Percentiles rank a stretch among this genome's conserved stretches.
These are phyloP conservation scores for Ilex aquifolium DNA, from an alignment of 257 asterid species.

Conservation along the genomic window DNA sequence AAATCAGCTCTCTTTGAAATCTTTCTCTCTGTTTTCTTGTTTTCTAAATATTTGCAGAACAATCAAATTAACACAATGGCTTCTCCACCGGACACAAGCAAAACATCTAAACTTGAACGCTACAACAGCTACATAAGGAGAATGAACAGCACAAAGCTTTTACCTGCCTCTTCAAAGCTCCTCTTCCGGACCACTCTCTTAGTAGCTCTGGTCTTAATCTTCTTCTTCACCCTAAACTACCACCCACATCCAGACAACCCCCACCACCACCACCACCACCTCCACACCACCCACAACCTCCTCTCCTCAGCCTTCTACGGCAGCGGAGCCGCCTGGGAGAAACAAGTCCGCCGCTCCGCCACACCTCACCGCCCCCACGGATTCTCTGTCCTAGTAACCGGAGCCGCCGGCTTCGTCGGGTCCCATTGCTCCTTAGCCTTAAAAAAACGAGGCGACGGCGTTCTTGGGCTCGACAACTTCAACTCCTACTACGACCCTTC, in stretches of 20 bases:
- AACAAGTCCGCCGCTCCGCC: constrained; percentile 72
- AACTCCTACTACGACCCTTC: constrained; percentile 85
- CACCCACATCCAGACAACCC: constrained; percentile 43
- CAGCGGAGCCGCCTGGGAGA: constrained; percentile 72
- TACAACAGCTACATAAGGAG: constrained; percentile 76
- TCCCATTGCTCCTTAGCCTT: constrained; percentile 75
- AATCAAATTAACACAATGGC: constrained; percentile 15
- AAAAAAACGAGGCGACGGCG: constrained; percentile 89
- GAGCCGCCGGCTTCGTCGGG: constrained; percentile 93
- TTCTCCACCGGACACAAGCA: constrained; percentile 51
- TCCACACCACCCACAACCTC: constrained; percentile 46
- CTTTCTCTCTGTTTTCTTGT: background rate
- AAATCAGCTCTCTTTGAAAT: background rate
- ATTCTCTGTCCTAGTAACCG: constrained; percentile 77
- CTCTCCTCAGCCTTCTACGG: constrained; percentile 73
- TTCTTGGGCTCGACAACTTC: constrained; percentile 80
- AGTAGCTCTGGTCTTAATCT: constrained; percentile 62
- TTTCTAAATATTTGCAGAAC: background rate
- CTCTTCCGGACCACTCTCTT: constrained; percentile 83
- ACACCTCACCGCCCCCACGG: constrained; percentile 84
- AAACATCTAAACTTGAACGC: constrained; percentile 59
- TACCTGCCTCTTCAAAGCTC: constrained; percentile 82
- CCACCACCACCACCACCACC: constrained; percentile 25
- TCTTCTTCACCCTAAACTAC: constrained; percentile 71
- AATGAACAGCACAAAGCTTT: constrained; percentile 64